Conservation (phyloP, 495 filamentous ascomycete species). For the Filosporella fistucella region DNA sequence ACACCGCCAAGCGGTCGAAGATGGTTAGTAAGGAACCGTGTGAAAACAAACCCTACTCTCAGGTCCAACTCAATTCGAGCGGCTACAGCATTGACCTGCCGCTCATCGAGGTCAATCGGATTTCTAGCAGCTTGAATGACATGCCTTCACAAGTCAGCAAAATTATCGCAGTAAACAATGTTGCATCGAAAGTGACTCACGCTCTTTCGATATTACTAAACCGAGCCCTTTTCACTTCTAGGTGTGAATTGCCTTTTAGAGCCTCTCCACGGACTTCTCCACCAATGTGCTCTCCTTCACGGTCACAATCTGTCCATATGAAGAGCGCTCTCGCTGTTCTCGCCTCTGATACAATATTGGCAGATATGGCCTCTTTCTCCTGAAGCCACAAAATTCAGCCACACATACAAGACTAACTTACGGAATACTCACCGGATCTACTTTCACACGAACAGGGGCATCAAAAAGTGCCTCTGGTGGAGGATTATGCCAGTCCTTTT, state of each 20-base stretch:
- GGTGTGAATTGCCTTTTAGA: conserved; percentile 59
- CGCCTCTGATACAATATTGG: conserved; percentile 80
- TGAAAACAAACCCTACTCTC: conserved; percentile 87
- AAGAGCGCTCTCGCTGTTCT: conserved; percentile 64
- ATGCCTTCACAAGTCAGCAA: conserved; percentile 47
- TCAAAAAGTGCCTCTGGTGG: conserved; percentile 78
- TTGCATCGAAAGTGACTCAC: conserved; percentile 45
- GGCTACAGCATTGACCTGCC: conserved; percentile 80
- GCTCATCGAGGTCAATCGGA: conserved; percentile 75
- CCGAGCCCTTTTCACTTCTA: conserved; percentile 78
- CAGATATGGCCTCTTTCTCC: conserved; percentile 76
- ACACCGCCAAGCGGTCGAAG: conserved; percentile 62
- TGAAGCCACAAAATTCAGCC: conserved; percentile 26
- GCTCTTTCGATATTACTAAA: conserved; percentile 96
- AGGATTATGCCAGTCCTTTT: conserved; percentile 67
- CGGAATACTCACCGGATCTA: conserved; percentile 52
- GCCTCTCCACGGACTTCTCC: conserved; percentile 86
- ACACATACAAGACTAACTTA: background rate
- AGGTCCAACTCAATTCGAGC: conserved; percentile 91
- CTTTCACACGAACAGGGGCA: conserved; percentile 61
- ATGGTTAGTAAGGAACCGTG: conserved; percentile 76
- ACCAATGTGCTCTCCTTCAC: conserved; percentile 95
- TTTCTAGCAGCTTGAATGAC: conserved; percentile 78
- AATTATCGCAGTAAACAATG: no score
- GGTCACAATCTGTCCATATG: conserved; percentile 99